Evolutionary conservation across 306 rosid species (phyloP), one percentile per base, ranked within the genome.

Genomic region (Trifolium dubium): DNA sequence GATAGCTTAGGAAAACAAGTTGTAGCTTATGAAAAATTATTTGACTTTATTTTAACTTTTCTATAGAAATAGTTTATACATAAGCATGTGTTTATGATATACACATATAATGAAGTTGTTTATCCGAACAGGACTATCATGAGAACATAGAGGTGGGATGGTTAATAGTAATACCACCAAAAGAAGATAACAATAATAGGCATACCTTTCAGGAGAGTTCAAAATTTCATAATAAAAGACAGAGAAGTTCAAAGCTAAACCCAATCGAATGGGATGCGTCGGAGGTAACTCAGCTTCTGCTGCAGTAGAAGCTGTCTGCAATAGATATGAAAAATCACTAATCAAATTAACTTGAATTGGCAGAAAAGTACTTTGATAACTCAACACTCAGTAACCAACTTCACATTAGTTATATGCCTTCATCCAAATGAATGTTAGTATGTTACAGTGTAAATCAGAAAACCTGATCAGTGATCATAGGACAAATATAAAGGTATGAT

Each of bases 181-280:
- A 35, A 35, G 4, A 4, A 37, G 40, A 37, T 31, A 30, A 61
- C 19, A 47, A 47, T 6, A 19, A 56, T 63, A 39, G 30, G 64
- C 69, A 49, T 82, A 87, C 92, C 95, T 84, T 80, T 89, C 95
- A 39, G 92, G 79, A 66, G 90, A 89, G 79, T 87, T 87, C 64
- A 85, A 83, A 78, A 89, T 89, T 71, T 89, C 95, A 65, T 85
- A 89, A 84, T 87, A 85, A 49, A 87, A 89, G 61, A 89, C 95
- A 15, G 95, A 89, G 72, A 80, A 87, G 81, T 89, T 87, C 78
- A 87, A 73, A 46, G 92, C 90, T 67, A 89, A 71, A 51, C 90
- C 92, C 82, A 89, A 83, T 74, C 95, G 85, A 62, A 85, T 84
- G 64, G 92, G 89, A 77, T 89, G 90, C 2, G 92, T 87, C 43